These are phyloP conservation scores for Colletotrichum limetticola DNA, from an alignment of 2,329 filamentous ascomycete species.

Conservation along the genomic window DNA sequence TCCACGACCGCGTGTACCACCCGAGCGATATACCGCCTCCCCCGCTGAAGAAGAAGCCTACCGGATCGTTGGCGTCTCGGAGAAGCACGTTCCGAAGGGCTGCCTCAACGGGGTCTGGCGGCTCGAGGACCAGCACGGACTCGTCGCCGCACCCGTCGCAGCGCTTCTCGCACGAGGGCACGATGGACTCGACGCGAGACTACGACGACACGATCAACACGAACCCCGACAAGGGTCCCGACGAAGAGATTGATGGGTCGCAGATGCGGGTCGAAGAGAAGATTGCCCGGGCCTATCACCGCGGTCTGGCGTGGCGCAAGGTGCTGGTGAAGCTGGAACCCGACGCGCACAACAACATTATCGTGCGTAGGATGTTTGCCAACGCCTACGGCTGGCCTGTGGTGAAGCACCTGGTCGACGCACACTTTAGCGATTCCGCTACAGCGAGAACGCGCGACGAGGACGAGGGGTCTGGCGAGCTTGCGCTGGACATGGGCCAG, in stretches of 20 bases:
- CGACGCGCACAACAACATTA: conserved; percentile 98
- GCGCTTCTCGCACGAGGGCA: conserved; percentile 53
- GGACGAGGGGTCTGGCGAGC: conserved; percentile 73
- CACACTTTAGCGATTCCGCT: conserved; percentile 86
- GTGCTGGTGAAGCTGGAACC: conserved; percentile 95
- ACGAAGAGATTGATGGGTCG: conserved; percentile 63
- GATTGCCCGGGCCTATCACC: conserved; percentile 95
- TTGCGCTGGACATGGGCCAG: conserved; percentile 69
- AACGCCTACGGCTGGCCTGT: conserved; percentile 99
- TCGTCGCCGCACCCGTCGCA: conserved; percentile 39
- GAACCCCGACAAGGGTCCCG: conserved; percentile 53
- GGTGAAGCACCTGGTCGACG: conserved; percentile 92
- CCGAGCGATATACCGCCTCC: conserved; percentile 91
- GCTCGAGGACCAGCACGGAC: conserved; percentile 36
- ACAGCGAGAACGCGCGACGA: conserved; percentile 74
- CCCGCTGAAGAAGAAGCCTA: conserved; percentile 67
- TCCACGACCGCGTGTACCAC: conserved; percentile 96
- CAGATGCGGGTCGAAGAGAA: conserved; percentile 96
- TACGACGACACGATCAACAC: conserved; percentile 63
- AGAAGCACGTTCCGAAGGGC: conserved; percentile 42
- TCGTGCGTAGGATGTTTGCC: conserved; percentile 94
- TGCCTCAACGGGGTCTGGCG: conserved; percentile 28
- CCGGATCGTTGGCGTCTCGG: conserved; percentile 47
- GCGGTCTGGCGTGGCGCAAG: conserved; percentile 93
- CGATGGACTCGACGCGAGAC: conserved; percentile 56